These are phyloP conservation scores for Candida nitratophila DNA, from an alignment of 805 yeast species.

Conservation along the genomic window DNA sequence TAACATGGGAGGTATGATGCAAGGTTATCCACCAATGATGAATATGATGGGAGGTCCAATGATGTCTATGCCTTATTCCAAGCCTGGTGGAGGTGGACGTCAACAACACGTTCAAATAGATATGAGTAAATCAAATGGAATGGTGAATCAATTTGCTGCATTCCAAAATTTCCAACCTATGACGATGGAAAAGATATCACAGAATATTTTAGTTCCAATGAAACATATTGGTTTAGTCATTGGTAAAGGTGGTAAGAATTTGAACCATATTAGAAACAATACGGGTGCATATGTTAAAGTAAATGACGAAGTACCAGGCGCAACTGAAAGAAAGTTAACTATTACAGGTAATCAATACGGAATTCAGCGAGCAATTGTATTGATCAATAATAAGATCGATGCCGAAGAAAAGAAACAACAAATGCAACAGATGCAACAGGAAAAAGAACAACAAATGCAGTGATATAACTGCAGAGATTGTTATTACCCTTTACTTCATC, in stretches of 20 bases:
- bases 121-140: neutral
- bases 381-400: conserved; percentile 67
- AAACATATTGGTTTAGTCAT: conserved; percentile 77
- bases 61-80: conserved; percentile 13
- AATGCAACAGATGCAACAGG: conserved; percentile 1
- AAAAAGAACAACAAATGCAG: neutral
- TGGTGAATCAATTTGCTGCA: neutral
- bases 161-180: neutral
- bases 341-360: conserved; percentile 62
- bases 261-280: conserved; percentile 66
- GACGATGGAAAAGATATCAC: conserved; percentile 38
- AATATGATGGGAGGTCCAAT: conserved; percentile 13
- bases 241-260: conserved; percentile 80
- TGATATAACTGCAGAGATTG: neutral
- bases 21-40: conserved; percentile 3
- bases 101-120: conserved; percentile 1
- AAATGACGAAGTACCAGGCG: conserved; percentile 49
- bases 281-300: conserved; percentile 74
- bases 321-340: conserved; percentile 55
- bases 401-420: conserved; percentile 41
- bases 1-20: conserved; percentile 1
- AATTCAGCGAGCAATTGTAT: conserved; percentile 63
- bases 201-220: conserved; percentile 71
- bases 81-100: neutral
- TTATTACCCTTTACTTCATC: too few relatives aligned